Percentiles rank a stretch among this genome's conserved stretches.
phyloP scores from a whole-genome alignment of 176 grass and related monocot genomes.

The Raddia guianensis region DNA sequence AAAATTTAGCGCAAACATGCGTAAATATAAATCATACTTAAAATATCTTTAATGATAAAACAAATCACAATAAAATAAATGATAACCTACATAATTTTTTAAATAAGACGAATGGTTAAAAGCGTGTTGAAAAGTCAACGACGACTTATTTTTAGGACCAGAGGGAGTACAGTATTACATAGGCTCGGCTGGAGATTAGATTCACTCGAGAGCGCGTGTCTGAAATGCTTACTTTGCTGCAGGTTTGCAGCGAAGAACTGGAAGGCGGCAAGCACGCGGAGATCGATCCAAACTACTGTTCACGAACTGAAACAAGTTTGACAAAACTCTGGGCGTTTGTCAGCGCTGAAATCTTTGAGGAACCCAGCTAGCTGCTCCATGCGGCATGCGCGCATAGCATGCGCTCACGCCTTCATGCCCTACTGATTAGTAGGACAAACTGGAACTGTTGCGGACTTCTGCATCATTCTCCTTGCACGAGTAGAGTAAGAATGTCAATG shows the following conservation, averaged over 20 bases:
- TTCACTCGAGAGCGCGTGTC: not conserved
- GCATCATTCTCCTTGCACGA: not conserved
- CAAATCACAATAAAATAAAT: too few relatives aligned
- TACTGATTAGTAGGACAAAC: not conserved
- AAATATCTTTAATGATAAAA: too few relatives aligned
- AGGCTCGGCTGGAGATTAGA: too few relatives aligned
- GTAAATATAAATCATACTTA: too few relatives aligned
- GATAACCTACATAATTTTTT: too few relatives aligned
- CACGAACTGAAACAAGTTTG: not conserved
- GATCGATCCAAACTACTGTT: not conserved
- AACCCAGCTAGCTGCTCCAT: conserved; percentile 31
- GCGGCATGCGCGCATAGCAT: not conserved
- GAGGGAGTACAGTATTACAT: too few relatives aligned
- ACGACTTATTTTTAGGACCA: too few relatives aligned
- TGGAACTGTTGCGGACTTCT: not conserved
- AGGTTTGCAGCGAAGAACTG: not conserved
- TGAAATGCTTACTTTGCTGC: conserved; percentile 9
- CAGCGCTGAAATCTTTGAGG: conserved; percentile 30
- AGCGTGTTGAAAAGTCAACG: too few relatives aligned
- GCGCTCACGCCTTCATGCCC: not conserved
- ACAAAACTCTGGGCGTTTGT: conserved; percentile 9
- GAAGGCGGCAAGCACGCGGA: not conserved
- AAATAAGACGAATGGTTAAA: too few relatives aligned
- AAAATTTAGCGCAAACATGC: too few relatives aligned
- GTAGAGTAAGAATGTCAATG: not conserved